Evolutionary conservation across 2,329 filamentous ascomycete species (phyloP), one percentile per base, ranked within the genome.

Genomic region (Arachnomyces sp.): DNA sequence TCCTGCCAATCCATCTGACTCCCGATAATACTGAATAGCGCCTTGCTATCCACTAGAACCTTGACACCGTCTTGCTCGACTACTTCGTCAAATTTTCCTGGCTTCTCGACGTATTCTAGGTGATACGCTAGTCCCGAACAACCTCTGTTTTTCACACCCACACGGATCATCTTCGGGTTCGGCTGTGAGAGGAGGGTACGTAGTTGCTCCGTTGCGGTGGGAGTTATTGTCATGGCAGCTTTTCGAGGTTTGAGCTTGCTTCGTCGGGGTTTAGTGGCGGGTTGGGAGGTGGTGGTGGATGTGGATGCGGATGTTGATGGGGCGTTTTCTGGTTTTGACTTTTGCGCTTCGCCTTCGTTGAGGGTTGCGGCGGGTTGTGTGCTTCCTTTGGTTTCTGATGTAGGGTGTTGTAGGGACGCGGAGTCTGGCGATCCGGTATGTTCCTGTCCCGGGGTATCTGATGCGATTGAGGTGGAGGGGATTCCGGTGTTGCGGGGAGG

Each of bases 1-100:
- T 96, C 89, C 8, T 90, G 74, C 89, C 90, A 98, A 59, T 98
- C 92, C 92, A 98, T 98, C 67, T 96, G 90, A 58, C 84, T 94
- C 4, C 92, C 92, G 54, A 98, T 95, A 39, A 98, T 96, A 64
- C 90, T 96, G 61, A 98, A 89, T 36, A 98, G 69, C 31, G 92
- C 92, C 70, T 95, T 96, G 72, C 86, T 94, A 63, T 98, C 92
- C 42, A 98, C 92, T 60, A 96, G 63, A 28, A 98, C 90, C 65
- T 85, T 90, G 42, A 98, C 90, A 0, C 90, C 92, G 55, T 96
- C 92, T 61, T 98, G 92, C 59, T 93, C 89, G 1, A 98, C 87
- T 38, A 81, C 74, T 64, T 98, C 92, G 55, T 98, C 92, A 54
- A 96, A 90, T 29, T 76, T 71, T 3, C 81, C 87, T 0, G 90